Base-by-base conservation (phyloP, 306 rosid genomes). In the Abrus precatorius region DNA sequence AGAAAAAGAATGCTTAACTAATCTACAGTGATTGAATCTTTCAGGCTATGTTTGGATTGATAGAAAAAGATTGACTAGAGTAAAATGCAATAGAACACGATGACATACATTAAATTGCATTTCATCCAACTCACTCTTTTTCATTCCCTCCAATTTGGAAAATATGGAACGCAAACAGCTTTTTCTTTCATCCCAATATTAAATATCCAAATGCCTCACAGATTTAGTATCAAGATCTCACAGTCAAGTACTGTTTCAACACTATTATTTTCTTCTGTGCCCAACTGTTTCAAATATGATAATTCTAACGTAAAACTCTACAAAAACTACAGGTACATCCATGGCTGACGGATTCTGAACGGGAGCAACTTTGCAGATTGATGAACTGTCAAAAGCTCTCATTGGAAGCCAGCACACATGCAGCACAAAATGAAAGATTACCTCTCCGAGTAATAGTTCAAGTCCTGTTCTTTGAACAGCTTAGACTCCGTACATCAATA, bases 341-440 rank as follows among this genome's bases (percentile, higher is more conserved):
- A 27, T 89, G 98, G 98, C 87, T 94, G 69, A 84, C 90, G 71
- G 97, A 92, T 84, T 84, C 89, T n/a, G 98, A 94, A 60, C 84
- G 91, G 84, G 98, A 94, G 87, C 95, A 88, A 81, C 87, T 94
- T n/a, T 94, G 97, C 81, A 84, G 98, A 45, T 82, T 94, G 65
- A 90, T 92, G 98, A 92, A 89, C 85, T 92, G 97, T 79, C 93
- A 92, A 72, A 94, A 94, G 84, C 97, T 94, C 30, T 90, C 97
- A 33, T 70, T 94, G 80, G 95, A 94, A 82, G 97, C 94, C 1
- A 90, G 98, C 84, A 85, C 95, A 3, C 98, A 92, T 70, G 98
- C 92, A 9, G 98, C 97, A 0, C 98, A 94, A 84, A 94, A 94
- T 50, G 97, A 94, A 85, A 89, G 95, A 66, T 83, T 94, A 41